Evolutionary conservation across 805 yeast genomes (phyloP).

Genomic region (Yarrowia yakushimensis): DNA sequence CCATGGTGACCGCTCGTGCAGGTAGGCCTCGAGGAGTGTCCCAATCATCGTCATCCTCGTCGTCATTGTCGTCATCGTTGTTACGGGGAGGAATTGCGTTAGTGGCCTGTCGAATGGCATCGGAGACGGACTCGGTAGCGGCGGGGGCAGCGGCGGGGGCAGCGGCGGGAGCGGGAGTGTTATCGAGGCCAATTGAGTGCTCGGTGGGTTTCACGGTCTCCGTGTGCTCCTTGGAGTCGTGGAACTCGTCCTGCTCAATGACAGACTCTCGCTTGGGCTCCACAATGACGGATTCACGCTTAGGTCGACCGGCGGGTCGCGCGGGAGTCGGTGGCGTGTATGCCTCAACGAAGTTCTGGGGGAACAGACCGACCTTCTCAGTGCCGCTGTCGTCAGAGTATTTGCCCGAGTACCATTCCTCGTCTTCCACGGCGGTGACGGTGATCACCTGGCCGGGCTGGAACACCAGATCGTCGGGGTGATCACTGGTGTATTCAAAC

Average conservation of each 20-base stretch:
- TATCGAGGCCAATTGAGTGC: neutral
- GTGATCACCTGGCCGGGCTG: constrained; percentile 62
- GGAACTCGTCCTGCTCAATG: constrained; percentile 10
- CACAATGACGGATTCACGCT: neutral
- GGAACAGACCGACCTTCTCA: constrained; percentile 70
- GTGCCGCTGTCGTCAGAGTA: constrained; percentile 42
- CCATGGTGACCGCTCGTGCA: constrained; percentile 18
- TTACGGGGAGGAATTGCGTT: constrained; percentile 1
- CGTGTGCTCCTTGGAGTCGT: neutral
- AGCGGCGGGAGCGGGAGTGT: neutral
- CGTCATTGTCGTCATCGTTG: constrained; percentile 27
- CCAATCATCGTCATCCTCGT: constrained; percentile 27
- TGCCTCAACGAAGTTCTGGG: constrained; percentile 69
- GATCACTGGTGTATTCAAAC: constrained; percentile 64
- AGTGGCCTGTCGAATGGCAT: neutral
- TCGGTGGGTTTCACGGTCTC: constrained; percentile 20
- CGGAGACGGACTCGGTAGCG: constrained; percentile 28
- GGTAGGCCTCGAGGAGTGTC: constrained; percentile 1
- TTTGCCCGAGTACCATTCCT: constrained; percentile 83
- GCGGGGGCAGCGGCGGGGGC: neutral
- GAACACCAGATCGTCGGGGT: constrained; percentile 80
- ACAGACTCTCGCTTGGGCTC: constrained; percentile 12
- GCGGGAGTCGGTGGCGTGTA: constrained; percentile 23
- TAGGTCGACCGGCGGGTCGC: constrained; percentile 20
- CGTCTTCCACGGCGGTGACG: constrained; percentile 80